phyloP scores from a whole-genome alignment of 306 rosid genomes.

The Cucumis melo region DNA sequence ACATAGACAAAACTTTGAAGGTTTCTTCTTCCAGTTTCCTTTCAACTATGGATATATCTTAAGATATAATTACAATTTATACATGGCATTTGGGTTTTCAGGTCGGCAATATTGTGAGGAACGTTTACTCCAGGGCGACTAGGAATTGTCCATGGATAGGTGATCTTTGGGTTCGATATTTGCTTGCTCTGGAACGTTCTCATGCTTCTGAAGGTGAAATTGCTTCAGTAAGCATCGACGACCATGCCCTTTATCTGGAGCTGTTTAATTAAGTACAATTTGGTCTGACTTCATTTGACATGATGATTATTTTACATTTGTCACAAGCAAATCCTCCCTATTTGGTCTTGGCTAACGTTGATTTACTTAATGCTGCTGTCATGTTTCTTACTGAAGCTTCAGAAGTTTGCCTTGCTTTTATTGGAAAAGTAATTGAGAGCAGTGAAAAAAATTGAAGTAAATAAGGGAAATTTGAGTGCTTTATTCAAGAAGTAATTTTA shows the following conservation, averaged over 20 bases:
- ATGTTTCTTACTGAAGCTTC: background rate
- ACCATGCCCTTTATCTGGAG: conserved; percentile 1
- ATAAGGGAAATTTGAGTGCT: too few species aligned
- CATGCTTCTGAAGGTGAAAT: conserved; percentile 68
- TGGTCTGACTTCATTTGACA: conserved; percentile 1
- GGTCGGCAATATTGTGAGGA: conserved; percentile 53
- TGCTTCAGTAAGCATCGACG: conserved; percentile 40
- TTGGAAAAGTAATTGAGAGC: background rate
- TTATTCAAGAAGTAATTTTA: background rate
- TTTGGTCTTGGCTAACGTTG: background rate
- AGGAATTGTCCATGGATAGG: conserved; percentile 89
- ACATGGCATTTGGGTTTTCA: conserved; percentile 15
- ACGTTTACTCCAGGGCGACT: conserved; percentile 67
- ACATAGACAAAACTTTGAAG: conserved; percentile 84
- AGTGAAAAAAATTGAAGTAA: too few species aligned
- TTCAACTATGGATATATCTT: background rate
- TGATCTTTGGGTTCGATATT: conserved; percentile 68
- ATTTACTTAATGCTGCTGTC: background rate
- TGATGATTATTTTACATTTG: background rate
- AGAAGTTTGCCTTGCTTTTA: background rate
- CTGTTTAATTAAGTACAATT: conserved; percentile 10
- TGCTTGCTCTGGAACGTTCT: conserved; percentile 70
- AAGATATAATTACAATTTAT: background rate
- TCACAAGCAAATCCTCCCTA: background rate
- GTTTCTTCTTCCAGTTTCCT: conserved; percentile 23